These are phyloP conservation scores for Aspergillus ibericus DNA, from an alignment of 2,329 filamentous ascomycete species.

Conservation along the genomic window DNA sequence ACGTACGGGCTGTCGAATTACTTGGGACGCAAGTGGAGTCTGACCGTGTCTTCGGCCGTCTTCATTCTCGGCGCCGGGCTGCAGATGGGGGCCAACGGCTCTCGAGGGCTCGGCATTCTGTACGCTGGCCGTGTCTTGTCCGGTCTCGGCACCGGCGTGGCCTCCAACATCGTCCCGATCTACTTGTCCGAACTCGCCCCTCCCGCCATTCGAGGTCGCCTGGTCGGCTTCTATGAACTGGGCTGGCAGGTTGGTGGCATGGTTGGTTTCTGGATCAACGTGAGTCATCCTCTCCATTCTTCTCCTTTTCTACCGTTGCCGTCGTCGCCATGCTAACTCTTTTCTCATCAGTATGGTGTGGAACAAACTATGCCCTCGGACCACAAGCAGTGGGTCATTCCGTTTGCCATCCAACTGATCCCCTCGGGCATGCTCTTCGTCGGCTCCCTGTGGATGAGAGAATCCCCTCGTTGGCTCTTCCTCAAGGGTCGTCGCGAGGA, in stretches of 20 bases:
- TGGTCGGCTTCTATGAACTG: slow-evolving; percentile 56
- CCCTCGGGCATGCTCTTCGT: slow-evolving; percentile 43
- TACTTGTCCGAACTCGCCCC: slow-evolving; percentile 59
- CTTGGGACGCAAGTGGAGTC: slow-evolving; percentile 62
- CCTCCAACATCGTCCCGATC: slow-evolving; percentile 57
- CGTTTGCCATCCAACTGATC: slow-evolving; percentile 35
- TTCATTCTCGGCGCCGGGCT: slow-evolving; percentile 68
- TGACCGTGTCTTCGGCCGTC: slow-evolving; percentile 61
- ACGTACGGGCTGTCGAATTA: slow-evolving; percentile 65
- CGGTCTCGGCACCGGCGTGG: slow-evolving; percentile 55
- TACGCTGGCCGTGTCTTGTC: slow-evolving; percentile 55
- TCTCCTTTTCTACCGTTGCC: background rate
- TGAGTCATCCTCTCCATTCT: slow-evolving; percentile 17
- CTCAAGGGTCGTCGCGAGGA: slow-evolving; percentile 67
- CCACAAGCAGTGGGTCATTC: slow-evolving; percentile 36
- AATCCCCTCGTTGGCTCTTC: slow-evolving; percentile 68
- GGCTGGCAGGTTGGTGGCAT: slow-evolving; percentile 52
- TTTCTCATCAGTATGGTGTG: slow-evolving; percentile 51
- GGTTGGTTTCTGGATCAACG: slow-evolving; percentile 48
- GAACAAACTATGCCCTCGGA: slow-evolving; percentile 26
- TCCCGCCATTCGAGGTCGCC: slow-evolving; percentile 54
- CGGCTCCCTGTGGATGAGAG: slow-evolving; percentile 61
- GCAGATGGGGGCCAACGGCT: slow-evolving; percentile 63
- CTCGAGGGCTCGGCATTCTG: slow-evolving; percentile 59
- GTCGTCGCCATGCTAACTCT: slow-evolving; percentile 11